Conservation (phyloP, 192 early-diverging fungal genomes). For the Podila minutissima region DNA sequence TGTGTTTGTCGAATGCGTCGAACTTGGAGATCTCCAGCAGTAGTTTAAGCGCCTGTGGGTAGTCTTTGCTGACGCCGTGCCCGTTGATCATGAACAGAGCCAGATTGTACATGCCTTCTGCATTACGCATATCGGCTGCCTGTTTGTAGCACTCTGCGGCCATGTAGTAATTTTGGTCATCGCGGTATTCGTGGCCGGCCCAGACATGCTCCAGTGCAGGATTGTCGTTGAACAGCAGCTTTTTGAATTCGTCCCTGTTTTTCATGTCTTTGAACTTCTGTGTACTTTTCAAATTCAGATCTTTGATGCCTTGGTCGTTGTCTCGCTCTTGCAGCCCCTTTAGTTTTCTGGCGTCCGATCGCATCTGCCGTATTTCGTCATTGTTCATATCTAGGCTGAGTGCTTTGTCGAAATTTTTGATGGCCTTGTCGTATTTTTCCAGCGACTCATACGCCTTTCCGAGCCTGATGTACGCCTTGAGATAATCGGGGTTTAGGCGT, state of each 20-base stretch:
- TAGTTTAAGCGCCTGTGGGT: conserved; percentile 34
- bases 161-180: conserved; percentile 26
- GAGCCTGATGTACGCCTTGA: conserved; percentile 42
- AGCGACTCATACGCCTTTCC: conserved; percentile 35
- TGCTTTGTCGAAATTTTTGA: conserved; percentile 40
- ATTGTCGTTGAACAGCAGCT: conserved; percentile 16
- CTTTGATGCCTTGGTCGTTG: conserved; percentile 31
- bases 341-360: conserved; percentile 30
- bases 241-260: conserved; percentile 21
- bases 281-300: conserved; percentile 28
- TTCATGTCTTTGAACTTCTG: conserved; percentile 35
- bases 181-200: conserved; percentile 42
- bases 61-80: conserved; percentile 39
- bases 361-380: conserved; percentile 37
- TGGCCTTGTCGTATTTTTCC: conserved; percentile 43
- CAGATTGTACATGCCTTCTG: conserved; percentile 46
- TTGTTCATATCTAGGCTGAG: conserved; percentile 43
- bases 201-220: conserved; percentile 43
- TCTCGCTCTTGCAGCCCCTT: conserved; percentile 37
- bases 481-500: conserved; percentile 38
- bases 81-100: conserved; percentile 37
- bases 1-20: conserved; percentile 43
- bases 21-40: conserved; percentile 37
- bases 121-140: conserved; percentile 40
- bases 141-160: conserved; percentile 39